Base-by-base conservation (phyloP, 225 moss, liverwort and hornwort species). In the Polytrichum commune region DNA sequence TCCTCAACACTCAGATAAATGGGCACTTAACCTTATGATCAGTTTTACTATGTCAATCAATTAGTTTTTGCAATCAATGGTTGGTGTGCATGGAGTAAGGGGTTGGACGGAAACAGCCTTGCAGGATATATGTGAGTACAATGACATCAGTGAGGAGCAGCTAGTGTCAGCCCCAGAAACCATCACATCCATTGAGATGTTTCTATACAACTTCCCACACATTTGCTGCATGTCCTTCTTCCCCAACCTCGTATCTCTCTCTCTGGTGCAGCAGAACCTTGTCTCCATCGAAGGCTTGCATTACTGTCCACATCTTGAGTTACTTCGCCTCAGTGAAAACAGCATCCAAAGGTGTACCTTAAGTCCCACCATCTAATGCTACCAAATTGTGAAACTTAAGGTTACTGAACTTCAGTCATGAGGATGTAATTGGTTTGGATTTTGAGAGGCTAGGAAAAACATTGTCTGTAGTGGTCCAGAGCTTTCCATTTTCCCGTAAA, bases 181-280 rank as follows among this genome's bases (percentile, higher is more conserved):
- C 29, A 91, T 98, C 69, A 85, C 75, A 20, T 78, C 81, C 5
- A 80, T 98, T 78, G 98, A 98, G 79, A 98, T 98, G 98, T 98
- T 98, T 82, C 70, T 98, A 60, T 95, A 95, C 82, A 98, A 98
- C 72, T 95, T 98, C 27, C 84, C 91, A 8, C 83, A 90, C 65
- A 98, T 98, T 58, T 98, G 98, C 70, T 95, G 95, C 89, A 95
- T 98, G 98, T 93, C 92, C 18, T 98, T 95, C 76, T 95, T 98
- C 69, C 98, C 95, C 64, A 98, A 93, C 74, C 92, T 98, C 8
- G 90, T 88, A 66, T 93, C 92, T 29, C 90, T 98, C 54, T 98
- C 98, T 29, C 68, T 98, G 30, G 94, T 98, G 32, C 98, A 98
- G 81, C 98, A 98, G 77, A 91, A 91, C 68, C 79, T 98, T 70